phyloP scores from a whole-genome alignment of 1,139 yeast genomes.

The Zygoascus hellenicus region DNA sequence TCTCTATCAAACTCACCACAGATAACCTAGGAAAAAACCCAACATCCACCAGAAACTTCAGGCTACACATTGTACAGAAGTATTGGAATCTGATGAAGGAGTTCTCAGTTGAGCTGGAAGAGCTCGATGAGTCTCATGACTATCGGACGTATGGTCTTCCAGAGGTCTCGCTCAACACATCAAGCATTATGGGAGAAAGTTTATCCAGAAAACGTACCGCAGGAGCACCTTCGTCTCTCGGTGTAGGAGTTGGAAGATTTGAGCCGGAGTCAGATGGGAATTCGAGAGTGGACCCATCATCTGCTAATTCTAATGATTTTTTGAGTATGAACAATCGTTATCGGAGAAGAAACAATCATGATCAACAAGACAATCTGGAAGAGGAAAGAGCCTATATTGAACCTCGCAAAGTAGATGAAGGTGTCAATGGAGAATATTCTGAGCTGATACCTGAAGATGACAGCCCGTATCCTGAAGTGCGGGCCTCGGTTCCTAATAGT shows the following conservation, averaged over 20 bases:
- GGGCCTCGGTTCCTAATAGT: conserved; percentile 60
- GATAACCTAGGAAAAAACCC: too few species aligned
- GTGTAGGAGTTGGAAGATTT: conserved; percentile 1
- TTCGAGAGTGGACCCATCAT: background rate
- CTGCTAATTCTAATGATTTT: too few species aligned
- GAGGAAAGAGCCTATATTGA: background rate
- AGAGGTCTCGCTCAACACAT: background rate
- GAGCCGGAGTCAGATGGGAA: background rate
- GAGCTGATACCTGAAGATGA: conserved; percentile 45
- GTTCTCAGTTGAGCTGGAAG: too few species aligned
- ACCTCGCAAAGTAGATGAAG: background rate
- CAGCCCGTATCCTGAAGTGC: conserved; percentile 63
- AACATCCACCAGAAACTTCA: too few species aligned
- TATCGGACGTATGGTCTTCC: too few species aligned
- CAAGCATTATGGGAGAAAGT: background rate
- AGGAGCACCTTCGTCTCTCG: background rate
- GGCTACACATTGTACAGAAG: too few species aligned
- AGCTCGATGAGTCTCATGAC: too few species aligned
- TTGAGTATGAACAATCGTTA: conserved; percentile 4
- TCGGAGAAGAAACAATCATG: background rate
- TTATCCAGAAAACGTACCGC: background rate
- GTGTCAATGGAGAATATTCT: conserved; percentile 22
- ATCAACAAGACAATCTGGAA: background rate
- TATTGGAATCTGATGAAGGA: too few species aligned
- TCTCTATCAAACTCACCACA: too few species aligned